Evolutionary conservation across 257 asterid species (phyloP).

Genomic region (Solanum rostratum): DNA sequence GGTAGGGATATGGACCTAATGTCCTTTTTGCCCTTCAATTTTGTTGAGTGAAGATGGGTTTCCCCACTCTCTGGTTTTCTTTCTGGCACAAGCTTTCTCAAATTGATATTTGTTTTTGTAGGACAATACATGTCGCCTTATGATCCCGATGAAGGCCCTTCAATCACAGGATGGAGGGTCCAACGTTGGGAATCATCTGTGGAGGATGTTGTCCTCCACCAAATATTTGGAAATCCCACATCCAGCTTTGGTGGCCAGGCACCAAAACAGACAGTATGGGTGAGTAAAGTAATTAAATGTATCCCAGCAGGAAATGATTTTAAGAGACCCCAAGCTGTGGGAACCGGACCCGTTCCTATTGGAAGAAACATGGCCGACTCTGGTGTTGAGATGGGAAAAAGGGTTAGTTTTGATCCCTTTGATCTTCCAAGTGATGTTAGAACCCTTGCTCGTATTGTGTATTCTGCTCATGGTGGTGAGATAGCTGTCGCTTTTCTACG

Average conservation of each 20-base stretch:
- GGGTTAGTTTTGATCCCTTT: slow-evolving; percentile 88
- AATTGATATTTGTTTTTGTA: slow-evolving; percentile 23
- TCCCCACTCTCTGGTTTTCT: background rate
- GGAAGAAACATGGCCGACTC: slow-evolving; percentile 48
- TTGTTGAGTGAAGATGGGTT: background rate
- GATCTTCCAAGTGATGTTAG: slow-evolving; percentile 95
- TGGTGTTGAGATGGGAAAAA: slow-evolving; percentile 40
- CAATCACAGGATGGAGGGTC: slow-evolving; percentile 97
- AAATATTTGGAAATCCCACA: slow-evolving; percentile 83
- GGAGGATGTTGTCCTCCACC: slow-evolving; percentile 96
- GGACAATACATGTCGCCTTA: slow-evolving; percentile 99
- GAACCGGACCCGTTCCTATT: slow-evolving; percentile 28
- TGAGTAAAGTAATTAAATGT: slow-evolving; percentile 87
- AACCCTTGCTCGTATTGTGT: slow-evolving; percentile 92
- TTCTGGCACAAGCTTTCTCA: background rate
- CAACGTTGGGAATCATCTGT: slow-evolving; percentile 99
- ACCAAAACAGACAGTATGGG: slow-evolving; percentile 99
- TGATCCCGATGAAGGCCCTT: slow-evolving; percentile 99
- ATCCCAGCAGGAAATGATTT: slow-evolving; percentile 68
- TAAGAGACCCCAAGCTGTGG: slow-evolving; percentile 37
- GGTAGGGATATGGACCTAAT: slow-evolving; percentile 27
- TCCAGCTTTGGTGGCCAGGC: slow-evolving; percentile 77
- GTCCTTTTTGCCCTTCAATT: background rate
- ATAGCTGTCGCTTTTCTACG: slow-evolving; percentile 90
- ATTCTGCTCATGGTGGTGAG: slow-evolving; percentile 99